Evolutionary conservation across 352 stramenopile species (phyloP).

Genomic region (Phytophthora pseudosyringae): DNA sequence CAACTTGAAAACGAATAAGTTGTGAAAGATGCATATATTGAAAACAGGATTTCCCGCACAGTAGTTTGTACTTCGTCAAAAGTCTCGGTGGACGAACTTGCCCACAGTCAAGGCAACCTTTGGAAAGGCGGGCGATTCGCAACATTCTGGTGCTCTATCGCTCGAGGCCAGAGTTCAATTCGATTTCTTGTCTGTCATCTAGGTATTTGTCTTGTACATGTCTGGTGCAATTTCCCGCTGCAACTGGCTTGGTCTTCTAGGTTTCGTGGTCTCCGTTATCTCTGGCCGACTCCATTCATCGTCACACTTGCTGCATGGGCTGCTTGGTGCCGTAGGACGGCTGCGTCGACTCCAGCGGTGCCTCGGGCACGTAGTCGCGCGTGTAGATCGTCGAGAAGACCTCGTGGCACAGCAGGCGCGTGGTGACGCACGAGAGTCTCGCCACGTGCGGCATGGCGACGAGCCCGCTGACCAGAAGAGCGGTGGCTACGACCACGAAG

Average conservation of each 20-base stretch:
- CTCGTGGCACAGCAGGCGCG: constrained; percentile 58
- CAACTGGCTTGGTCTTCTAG: constrained; percentile 1
- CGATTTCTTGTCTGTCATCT: constrained; percentile 5
- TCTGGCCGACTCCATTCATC: constrained; percentile 5
- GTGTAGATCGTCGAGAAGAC: constrained; percentile 43
- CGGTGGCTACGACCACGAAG: constrained; percentile 32
- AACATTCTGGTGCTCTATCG: constrained; percentile 21
- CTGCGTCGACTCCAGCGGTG: neutral
- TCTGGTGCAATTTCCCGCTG: constrained; percentile 17
- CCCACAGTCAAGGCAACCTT: too few relatives aligned
- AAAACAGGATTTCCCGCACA: too few relatives aligned
- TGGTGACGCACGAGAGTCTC: constrained; percentile 52
- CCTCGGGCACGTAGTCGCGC: constrained; percentile 23
- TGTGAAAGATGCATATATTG: too few relatives aligned
- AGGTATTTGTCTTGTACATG: constrained; percentile 10
- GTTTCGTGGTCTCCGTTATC: constrained; percentile 1
- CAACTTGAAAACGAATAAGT: too few relatives aligned
- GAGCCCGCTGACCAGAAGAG: constrained; percentile 40
- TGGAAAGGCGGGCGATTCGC: constrained; percentile 3
- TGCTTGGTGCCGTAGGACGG: constrained; percentile 38
- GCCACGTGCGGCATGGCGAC: constrained; percentile 59
- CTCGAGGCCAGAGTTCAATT: constrained; percentile 7
- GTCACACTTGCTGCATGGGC: constrained; percentile 30
- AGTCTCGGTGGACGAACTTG: constrained; percentile 4
- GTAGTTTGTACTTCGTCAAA: too few relatives aligned